These are phyloP conservation scores for Zygosaccharomyces pseudobailii DNA, from an alignment of 1,139 yeast species.

Conservation along the genomic window DNA sequence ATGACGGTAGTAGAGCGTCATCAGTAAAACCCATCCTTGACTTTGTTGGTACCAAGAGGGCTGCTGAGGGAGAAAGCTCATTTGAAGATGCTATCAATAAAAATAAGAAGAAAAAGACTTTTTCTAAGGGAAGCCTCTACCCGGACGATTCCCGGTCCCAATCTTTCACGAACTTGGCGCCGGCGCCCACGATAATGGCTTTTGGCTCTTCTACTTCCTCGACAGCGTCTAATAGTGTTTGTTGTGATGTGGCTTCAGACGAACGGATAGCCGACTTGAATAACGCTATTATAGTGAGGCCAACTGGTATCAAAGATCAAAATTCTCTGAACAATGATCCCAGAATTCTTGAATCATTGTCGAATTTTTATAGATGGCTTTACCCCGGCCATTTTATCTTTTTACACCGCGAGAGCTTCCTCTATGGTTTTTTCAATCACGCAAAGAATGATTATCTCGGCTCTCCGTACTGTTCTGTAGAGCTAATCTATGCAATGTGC, in stretches of 20 bases:
- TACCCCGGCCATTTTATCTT: slow-evolving; percentile 63
- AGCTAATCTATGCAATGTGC: slow-evolving; percentile 51
- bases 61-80: background rate
- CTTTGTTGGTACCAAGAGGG: background rate
- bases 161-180: slow-evolving; percentile 4
- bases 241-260: slow-evolving; percentile 1
- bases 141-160: slow-evolving; percentile 32
- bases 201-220: slow-evolving; percentile 11
- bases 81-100: background rate
- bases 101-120: slow-evolving; percentile 18
- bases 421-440: slow-evolving; percentile 49
- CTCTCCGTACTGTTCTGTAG: slow-evolving; percentile 47
- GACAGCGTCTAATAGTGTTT: slow-evolving; percentile 5
- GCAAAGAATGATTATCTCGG: slow-evolving; percentile 31
- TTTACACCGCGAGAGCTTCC: slow-evolving; percentile 60
- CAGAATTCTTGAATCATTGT: slow-evolving; percentile 42
- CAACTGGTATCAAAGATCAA: slow-evolving; percentile 37
- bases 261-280: slow-evolving; percentile 32
- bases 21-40: background rate
- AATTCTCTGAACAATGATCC: slow-evolving; percentile 28
- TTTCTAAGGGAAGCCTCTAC: slow-evolving; percentile 32
- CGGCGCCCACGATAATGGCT: slow-evolving; percentile 10
- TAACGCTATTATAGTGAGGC: slow-evolving; percentile 34
- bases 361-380: slow-evolving; percentile 58
- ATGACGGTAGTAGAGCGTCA: background rate